Evolutionary conservation across 306 rosid genomes (phyloP), one percentile per base, ranked within the genome.

Genomic region (Fagus sylvatica): DNA sequence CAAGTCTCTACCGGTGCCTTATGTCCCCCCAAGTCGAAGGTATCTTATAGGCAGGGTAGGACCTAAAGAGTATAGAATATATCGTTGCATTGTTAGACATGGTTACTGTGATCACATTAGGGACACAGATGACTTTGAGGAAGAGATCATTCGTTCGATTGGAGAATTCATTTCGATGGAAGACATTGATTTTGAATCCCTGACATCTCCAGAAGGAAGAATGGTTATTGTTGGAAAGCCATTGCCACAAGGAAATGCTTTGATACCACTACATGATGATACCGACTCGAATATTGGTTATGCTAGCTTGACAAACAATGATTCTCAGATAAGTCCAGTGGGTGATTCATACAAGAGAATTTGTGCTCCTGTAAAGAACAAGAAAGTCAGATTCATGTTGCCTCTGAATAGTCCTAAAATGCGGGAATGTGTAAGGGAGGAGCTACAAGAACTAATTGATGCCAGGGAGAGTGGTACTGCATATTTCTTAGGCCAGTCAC

Each of bases 401-500:
- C 96, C 97, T 42, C 76, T 81, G 1, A 73, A 81, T 69, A 80
- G 92, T 81, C 96, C 92, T 34, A 89, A 85, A 76, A 83, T 90
- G 93, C 77, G 60, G 34, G 74, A 51, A 54, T 74, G 73, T 60
- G 93, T 88, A 1, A 86, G 91, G 87, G 82, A 84, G 55, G 96
- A 90, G 84, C 86, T 90, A 0, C 79, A 83, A 71, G 93, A 82
- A 68, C 83, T 93, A 30, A 76, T 89, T 72, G 90, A 93, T 83
- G 92, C 97, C 0, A 85, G 96, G 85, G 96, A 93, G 83, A 93
- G 92, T 71, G 97, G 97, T 0, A 86, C 96, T 59, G 93, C 97
- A 40, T 93, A 93, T 80, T 87, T 93, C 84, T 78, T 90, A 57
- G 97, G 93, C 0, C 89, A 89, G 76, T 84, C 91, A 57, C 96